Evolutionary conservation across 345 rosid genomes (phyloP).

Genomic region (Pistacia integerrima): DNA sequence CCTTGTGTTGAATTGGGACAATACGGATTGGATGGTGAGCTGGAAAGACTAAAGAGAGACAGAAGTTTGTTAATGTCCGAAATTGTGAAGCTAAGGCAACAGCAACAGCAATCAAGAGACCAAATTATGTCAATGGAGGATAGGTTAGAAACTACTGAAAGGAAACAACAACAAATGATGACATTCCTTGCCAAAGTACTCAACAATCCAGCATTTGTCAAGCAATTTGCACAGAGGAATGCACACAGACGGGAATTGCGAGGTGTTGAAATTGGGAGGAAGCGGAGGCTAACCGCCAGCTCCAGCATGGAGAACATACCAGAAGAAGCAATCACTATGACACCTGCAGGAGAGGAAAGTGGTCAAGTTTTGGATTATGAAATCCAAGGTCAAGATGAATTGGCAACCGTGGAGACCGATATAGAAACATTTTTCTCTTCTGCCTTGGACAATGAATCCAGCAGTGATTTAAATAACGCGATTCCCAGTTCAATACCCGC

Average conservation of each 20-base stretch:
- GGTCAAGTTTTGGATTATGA: slow-evolving; percentile 21
- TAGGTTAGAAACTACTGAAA: slow-evolving; percentile 53
- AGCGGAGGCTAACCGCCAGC: slow-evolving; percentile 56
- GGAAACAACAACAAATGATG: slow-evolving; percentile 75
- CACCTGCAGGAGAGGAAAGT: slow-evolving; percentile 7
- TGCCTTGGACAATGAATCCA: slow-evolving; percentile 50
- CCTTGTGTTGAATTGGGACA: slow-evolving; percentile 72
- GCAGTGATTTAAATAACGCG: slow-evolving; percentile 29
- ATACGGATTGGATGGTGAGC: slow-evolving; percentile 60
- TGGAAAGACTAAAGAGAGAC: slow-evolving; percentile 67
- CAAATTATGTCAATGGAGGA: slow-evolving; percentile 55
- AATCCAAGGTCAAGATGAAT: slow-evolving; percentile 22
- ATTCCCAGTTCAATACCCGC: slow-evolving; percentile 21
- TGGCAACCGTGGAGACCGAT: slow-evolving; percentile 35
- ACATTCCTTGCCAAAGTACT: slow-evolving; percentile 74
- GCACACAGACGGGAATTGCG: slow-evolving; percentile 35
- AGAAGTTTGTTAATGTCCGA: slow-evolving; percentile 54
- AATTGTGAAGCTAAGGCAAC: slow-evolving; percentile 61
- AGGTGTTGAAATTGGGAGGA: slow-evolving; percentile 49
- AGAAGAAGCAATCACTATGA: slow-evolving; percentile 26
- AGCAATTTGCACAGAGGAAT: slow-evolving; percentile 43
- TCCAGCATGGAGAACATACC: slow-evolving; percentile 50
- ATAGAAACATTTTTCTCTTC: slow-evolving; percentile 54
- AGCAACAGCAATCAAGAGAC: slow-evolving; percentile 62
- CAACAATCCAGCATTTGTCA: slow-evolving; percentile 52